These are phyloP conservation scores for Cyberlindnera bimundalis DNA, from an alignment of 805 yeast genomes.

Conservation along the genomic window DNA sequence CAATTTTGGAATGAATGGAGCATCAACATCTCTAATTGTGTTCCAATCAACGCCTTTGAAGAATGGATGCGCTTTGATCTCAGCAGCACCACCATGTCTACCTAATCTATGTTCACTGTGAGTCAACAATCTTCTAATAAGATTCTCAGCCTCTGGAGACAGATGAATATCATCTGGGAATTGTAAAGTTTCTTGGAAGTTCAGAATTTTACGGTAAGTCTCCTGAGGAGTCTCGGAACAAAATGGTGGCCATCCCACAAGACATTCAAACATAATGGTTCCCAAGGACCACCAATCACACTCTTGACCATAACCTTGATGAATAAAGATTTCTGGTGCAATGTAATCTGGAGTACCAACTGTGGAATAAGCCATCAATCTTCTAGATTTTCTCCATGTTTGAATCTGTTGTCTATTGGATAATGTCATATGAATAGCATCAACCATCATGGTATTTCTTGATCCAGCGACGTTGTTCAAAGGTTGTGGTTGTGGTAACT, in stretches of 20 bases:
- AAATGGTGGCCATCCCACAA: slow-evolving; percentile 97
- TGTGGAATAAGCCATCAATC: slow-evolving; percentile 88
- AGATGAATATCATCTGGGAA: slow-evolving; percentile 86
- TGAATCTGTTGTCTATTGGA: slow-evolving; percentile 86
- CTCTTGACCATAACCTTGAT: slow-evolving; percentile 89
- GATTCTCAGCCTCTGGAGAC: slow-evolving; percentile 90
- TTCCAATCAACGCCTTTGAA: slow-evolving; percentile 87
- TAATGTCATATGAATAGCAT: slow-evolving; percentile 93
- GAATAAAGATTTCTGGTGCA: slow-evolving; percentile 91
- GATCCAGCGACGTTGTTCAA: slow-evolving; percentile 31
- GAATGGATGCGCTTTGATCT: slow-evolving; percentile 69
- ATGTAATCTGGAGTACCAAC: slow-evolving; percentile 99
- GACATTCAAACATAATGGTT: slow-evolving; percentile 92
- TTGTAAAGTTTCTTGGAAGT: slow-evolving; percentile 81
- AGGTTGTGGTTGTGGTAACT: slow-evolving; percentile 35
- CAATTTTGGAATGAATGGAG: slow-evolving; percentile 94
- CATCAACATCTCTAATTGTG: slow-evolving; percentile 62
- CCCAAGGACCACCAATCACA: slow-evolving; percentile 99
- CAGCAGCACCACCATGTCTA: slow-evolving; percentile 58
- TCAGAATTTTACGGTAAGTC: slow-evolving; percentile 86
- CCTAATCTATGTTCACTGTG: slow-evolving; percentile 79
- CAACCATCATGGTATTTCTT: slow-evolving; percentile 83
- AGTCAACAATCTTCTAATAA: slow-evolving; percentile 82
- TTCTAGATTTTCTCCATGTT: slow-evolving; percentile 68
- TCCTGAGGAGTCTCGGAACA: slow-evolving; percentile 92